These are phyloP conservation scores for Cladophialophora immunda DNA, from an alignment of 2,329 filamentous ascomycete genomes.

Conservation along the genomic window DNA sequence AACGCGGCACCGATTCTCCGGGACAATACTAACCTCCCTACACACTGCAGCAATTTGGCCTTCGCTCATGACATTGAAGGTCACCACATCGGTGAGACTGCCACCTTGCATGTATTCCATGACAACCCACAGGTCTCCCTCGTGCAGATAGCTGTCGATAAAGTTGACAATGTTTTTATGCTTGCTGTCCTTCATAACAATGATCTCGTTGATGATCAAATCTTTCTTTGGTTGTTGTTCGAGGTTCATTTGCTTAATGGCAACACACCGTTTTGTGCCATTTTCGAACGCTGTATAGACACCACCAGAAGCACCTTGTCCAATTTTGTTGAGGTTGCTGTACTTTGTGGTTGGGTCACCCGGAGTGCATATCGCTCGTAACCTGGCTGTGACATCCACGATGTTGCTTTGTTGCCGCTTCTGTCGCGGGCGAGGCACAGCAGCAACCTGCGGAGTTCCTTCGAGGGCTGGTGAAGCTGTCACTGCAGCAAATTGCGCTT, in stretches of 20 bases:
- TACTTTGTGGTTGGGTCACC: conserved; percentile 91
- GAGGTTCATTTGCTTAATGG: conserved; percentile 99
- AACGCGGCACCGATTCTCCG: background rate
- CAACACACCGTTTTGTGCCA: conserved; percentile 84
- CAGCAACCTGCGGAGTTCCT: conserved; percentile 44
- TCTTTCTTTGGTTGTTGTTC: conserved; percentile 99
- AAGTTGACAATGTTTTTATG: conserved; percentile 99
- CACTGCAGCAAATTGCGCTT: conserved; percentile 52
- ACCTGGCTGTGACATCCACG: conserved; percentile 80
- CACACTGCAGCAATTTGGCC: conserved; percentile 96
- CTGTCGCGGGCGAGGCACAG: conserved; percentile 66
- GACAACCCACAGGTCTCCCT: conserved; percentile 94
- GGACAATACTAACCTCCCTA: conserved; percentile 69
- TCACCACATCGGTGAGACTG: conserved; percentile 96
- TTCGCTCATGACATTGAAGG: conserved; percentile 99
- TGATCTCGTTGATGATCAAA: conserved; percentile 97
- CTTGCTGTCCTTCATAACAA: conserved; percentile 99
- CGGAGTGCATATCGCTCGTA: conserved; percentile 89
- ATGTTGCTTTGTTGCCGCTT: conserved; percentile 78
- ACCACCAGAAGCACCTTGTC: conserved; percentile 94
- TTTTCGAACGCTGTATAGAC: conserved; percentile 92
- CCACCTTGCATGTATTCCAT: conserved; percentile 99
- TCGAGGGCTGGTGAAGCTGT: conserved; percentile 49
- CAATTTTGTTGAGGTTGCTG: conserved; percentile 89
- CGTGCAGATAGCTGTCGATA: conserved; percentile 92